phyloP scores from a whole-genome alignment of 116 monocot genomes.

The Phalaenopsis hybrid region DNA sequence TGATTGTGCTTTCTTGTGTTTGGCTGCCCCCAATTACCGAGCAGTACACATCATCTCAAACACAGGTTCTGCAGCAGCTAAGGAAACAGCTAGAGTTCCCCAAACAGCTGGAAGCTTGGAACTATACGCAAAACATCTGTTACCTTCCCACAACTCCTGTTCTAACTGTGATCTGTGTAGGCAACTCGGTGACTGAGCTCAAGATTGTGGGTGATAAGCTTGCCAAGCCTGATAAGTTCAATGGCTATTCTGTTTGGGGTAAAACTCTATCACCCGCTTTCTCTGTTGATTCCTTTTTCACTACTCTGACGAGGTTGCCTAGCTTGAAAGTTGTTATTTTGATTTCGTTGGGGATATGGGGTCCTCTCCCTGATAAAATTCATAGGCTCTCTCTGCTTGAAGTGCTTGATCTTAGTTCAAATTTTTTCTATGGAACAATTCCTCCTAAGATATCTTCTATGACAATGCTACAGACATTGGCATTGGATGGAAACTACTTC shows the following conservation, averaged over 20 bases:
- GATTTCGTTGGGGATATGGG: slow-evolving; percentile 92
- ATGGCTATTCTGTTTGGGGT: slow-evolving; percentile 35
- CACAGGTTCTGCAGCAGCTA: slow-evolving; percentile 57
- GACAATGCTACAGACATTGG: slow-evolving; percentile 57
- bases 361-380: slow-evolving; percentile 82
- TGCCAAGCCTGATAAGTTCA: slow-evolving; percentile 33
- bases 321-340: slow-evolving; percentile 71
- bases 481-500: slow-evolving; percentile 77
- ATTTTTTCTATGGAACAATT: slow-evolving; percentile 72
- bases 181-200: slow-evolving; percentile 51
- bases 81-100: slow-evolving; percentile 81
- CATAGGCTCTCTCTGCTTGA: slow-evolving; percentile 66
- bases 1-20: slow-evolving; percentile 20
- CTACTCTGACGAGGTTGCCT: slow-evolving; percentile 66
- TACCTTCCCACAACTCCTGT: slow-evolving; percentile 23
- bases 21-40: slow-evolving; percentile 23
- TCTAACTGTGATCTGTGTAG: slow-evolving; percentile 45
- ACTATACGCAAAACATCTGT: slow-evolving; percentile 47
- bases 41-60: slow-evolving; percentile 52
- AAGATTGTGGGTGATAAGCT: slow-evolving; percentile 73
- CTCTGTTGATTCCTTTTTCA: slow-evolving; percentile 74
- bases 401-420: slow-evolving; percentile 93
- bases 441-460: slow-evolving; percentile 74
- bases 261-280: slow-evolving; percentile 54
- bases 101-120: slow-evolving; percentile 60